Conservation (phyloP, 768 basidiomycete genomes). For the Rhodotorula sphaerocarpa region DNA sequence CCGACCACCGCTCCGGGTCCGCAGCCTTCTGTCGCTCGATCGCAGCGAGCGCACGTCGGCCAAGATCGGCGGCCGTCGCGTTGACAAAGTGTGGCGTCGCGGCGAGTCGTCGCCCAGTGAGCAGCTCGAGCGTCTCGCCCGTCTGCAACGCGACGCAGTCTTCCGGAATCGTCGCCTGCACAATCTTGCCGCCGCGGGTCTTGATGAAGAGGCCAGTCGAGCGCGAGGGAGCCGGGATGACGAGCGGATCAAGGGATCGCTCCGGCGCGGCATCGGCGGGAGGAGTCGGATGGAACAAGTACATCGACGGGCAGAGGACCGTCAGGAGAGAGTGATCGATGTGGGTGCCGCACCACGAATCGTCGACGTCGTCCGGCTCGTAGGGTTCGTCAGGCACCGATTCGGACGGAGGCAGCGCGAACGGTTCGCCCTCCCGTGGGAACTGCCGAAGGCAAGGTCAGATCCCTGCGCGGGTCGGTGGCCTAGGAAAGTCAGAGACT, state of each 20-base stretch:
- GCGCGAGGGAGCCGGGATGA: slow-evolving; percentile 59
- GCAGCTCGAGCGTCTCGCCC: slow-evolving; percentile 85
- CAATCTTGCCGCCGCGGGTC: slow-evolving; percentile 66
- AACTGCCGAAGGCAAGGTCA: slow-evolving; percentile 45
- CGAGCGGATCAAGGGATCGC: slow-evolving; percentile 40
- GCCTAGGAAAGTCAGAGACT: neutral
- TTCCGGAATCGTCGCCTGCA: slow-evolving; percentile 73
- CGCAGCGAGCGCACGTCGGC: slow-evolving; percentile 38
- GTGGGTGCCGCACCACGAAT: slow-evolving; percentile 93
- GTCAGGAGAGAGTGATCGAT: slow-evolving; percentile 75
- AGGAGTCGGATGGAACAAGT: slow-evolving; percentile 51
- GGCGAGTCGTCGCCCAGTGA: slow-evolving; percentile 67
- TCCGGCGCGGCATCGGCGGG: slow-evolving; percentile 45
- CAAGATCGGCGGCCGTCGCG: slow-evolving; percentile 45
- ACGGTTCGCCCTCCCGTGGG: slow-evolving; percentile 47
- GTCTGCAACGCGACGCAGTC: slow-evolving; percentile 90
- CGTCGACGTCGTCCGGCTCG: slow-evolving; percentile 47
- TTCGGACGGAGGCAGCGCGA: neutral
- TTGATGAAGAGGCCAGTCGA: slow-evolving; percentile 84
- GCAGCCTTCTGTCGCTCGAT: slow-evolving; percentile 27
- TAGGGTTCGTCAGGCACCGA: slow-evolving; percentile 4
- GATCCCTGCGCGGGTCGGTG: too few relatives aligned
- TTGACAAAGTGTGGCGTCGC: slow-evolving; percentile 95
- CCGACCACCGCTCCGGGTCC: slow-evolving; percentile 17
- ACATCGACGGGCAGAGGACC: slow-evolving; percentile 89